A percentile compares a stretch with the other conserved stretches of the same genome.
Conservation (phyloP, 768 basidiomycete species). For the Pleurotus salmoneostramineus region DNA sequence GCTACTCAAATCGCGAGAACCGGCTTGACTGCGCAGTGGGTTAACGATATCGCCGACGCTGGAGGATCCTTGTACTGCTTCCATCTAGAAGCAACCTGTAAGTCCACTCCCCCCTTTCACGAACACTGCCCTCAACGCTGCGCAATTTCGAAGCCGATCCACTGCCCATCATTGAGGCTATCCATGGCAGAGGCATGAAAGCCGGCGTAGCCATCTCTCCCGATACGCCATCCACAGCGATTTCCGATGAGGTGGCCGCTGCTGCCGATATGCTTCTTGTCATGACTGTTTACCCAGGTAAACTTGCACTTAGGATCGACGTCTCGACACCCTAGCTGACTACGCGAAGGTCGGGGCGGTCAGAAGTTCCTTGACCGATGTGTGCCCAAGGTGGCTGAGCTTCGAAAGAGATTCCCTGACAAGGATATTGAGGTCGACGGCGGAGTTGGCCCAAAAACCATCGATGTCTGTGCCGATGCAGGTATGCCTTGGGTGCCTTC, state of each 20-base stretch:
- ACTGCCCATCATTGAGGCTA: slow-evolving; percentile 70
- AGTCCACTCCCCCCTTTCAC: slow-evolving; percentile 20
- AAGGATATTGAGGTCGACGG: slow-evolving; percentile 99
- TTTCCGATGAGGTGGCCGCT: slow-evolving; percentile 80
- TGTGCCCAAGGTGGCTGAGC: slow-evolving; percentile 88
- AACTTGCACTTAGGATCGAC: background rate
- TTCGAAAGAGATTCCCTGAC: slow-evolving; percentile 84
- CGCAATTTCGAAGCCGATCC: slow-evolving; percentile 49
- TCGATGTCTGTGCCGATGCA: slow-evolving; percentile 84
- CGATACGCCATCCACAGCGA: slow-evolving; percentile 83
- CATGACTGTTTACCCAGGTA: slow-evolving; percentile 97
- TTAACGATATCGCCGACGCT: slow-evolving; percentile 91
- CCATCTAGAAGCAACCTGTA: slow-evolving; percentile 91
- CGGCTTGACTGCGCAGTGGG: slow-evolving; percentile 66
- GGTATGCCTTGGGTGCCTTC: slow-evolving; percentile 38
- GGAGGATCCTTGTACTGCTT: slow-evolving; percentile 96
- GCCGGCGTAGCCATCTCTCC: slow-evolving; percentile 97
- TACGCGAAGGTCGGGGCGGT: slow-evolving; percentile 74
- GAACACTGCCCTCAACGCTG: background rate
- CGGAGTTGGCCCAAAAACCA: slow-evolving; percentile 90
- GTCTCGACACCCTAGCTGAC: background rate
- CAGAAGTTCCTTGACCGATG: slow-evolving; percentile 95
- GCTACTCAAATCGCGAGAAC: background rate
- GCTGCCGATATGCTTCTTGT: slow-evolving; percentile 94
- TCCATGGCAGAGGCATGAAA: slow-evolving; percentile 84